These are phyloP conservation scores for Tephrocybe rancida DNA, from an alignment of 768 basidiomycete genomes.

Conservation along the genomic window DNA sequence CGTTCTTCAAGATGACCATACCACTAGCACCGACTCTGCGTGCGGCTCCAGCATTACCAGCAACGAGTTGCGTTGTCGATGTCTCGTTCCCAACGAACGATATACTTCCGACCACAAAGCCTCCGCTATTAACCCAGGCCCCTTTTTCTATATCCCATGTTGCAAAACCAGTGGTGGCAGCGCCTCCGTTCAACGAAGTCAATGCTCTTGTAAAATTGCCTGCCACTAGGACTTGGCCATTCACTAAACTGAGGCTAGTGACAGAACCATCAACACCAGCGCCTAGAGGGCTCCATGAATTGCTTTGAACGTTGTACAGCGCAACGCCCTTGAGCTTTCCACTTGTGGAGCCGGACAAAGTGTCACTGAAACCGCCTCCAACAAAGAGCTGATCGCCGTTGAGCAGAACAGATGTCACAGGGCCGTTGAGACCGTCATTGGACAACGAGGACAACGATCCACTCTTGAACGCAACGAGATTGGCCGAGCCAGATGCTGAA, in stretches of 20 bases:
- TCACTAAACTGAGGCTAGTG: slow-evolving; percentile 52
- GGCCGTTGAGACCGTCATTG: slow-evolving; percentile 77
- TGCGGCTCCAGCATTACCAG: slow-evolving; percentile 63
- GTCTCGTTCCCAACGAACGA: slow-evolving; percentile 72
- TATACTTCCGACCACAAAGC: slow-evolving; percentile 73
- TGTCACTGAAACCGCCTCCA: slow-evolving; percentile 87
- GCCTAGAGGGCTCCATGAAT: slow-evolving; percentile 68
- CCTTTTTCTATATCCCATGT: slow-evolving; percentile 64
- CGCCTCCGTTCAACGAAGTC: slow-evolving; percentile 31
- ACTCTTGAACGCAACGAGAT: slow-evolving; percentile 73
- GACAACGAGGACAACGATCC: slow-evolving; percentile 56
- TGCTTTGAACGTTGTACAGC: slow-evolving; percentile 64
- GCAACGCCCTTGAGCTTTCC: slow-evolving; percentile 64
- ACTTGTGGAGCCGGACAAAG: slow-evolving; percentile 51
- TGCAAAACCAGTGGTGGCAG: slow-evolving; percentile 65
- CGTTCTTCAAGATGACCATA: slow-evolving; percentile 77
- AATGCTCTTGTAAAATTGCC: slow-evolving; percentile 73
- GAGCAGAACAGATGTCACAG: slow-evolving; percentile 68
- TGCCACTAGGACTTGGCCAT: slow-evolving; percentile 59
- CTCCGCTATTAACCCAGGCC: slow-evolving; percentile 75
- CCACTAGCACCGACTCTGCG: slow-evolving; percentile 75
- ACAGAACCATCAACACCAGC: slow-evolving; percentile 82
- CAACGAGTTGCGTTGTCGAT: slow-evolving; percentile 60
- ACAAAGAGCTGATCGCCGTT: slow-evolving; percentile 71
- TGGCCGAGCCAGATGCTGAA: slow-evolving; percentile 56